These are phyloP conservation scores for Trichophyton mentagrophytes DNA, from an alignment of 2,329 filamentous ascomycete species.

Conservation along the genomic window DNA sequence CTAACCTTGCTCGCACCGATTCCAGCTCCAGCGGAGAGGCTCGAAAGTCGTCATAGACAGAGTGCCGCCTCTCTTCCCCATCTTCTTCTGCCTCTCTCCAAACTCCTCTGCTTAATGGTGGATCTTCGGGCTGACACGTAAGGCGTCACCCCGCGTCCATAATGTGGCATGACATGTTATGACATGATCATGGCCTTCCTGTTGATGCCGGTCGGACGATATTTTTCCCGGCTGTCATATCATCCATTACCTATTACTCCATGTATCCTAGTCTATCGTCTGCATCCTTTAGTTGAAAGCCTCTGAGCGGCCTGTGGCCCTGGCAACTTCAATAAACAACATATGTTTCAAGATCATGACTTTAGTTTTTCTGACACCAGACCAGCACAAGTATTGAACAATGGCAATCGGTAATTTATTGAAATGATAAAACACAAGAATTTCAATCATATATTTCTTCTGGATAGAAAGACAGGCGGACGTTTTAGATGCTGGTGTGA, in stretches of 20 bases:
- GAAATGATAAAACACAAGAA: background rate
- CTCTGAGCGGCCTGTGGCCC: background rate
- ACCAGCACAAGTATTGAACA: background rate
- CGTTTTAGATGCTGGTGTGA: background rate
- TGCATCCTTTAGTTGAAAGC: background rate
- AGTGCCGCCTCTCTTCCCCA: background rate
- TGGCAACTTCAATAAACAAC: background rate
- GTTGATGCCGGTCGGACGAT: background rate
- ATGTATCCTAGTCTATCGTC: background rate
- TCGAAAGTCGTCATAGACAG: background rate
- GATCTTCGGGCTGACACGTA: background rate
- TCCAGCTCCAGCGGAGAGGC: background rate
- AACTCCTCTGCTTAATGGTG: background rate
- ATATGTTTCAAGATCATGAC: background rate
- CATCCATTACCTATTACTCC: background rate
- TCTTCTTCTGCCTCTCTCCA: no score
- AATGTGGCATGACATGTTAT: background rate
- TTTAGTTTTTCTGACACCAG: background rate
- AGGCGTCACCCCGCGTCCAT: background rate
- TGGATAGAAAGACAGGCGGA: background rate
- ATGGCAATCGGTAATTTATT: background rate
- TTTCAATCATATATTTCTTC: background rate
- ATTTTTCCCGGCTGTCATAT: background rate
- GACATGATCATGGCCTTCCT: background rate
- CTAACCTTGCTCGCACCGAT: background rate